Evolutionary conservation across 1,139 yeast genomes (phyloP).

Genomic region (Debaryomyces psychrophilus): DNA sequence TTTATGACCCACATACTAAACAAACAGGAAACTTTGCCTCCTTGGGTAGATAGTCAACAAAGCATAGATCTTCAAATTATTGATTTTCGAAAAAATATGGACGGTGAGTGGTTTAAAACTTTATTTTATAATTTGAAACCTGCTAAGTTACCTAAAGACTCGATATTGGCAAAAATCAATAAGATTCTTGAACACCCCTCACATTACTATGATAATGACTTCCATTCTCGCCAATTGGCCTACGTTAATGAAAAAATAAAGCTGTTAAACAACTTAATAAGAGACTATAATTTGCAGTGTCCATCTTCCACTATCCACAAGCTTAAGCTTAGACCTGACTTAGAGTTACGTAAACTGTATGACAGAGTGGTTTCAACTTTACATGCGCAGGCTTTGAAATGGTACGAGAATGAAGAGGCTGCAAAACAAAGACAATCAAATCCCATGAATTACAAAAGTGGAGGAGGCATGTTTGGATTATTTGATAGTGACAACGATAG

Average conservation of each 20-base stretch:
- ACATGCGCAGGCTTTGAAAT: constrained; percentile 17
- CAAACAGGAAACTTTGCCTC: constrained; percentile 79
- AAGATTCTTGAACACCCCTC: not conserved
- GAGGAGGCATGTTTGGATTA: constrained; percentile 14
- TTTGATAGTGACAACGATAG: constrained; percentile 15
- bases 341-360: constrained; percentile 47
- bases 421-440: constrained; percentile 6
- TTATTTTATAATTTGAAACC: constrained; percentile 30
- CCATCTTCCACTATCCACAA: constrained; percentile 72
- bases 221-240: constrained; percentile 21
- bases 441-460: constrained; percentile 9
- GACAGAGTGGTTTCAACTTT: constrained; percentile 14
- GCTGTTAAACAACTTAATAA: constrained; percentile 57
- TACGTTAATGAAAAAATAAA: constrained; percentile 51
- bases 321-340: constrained; percentile 55
- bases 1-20: constrained; percentile 60
- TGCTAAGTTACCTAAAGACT: constrained; percentile 19
- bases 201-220: constrained; percentile 40
- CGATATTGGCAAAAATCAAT: constrained; percentile 14
- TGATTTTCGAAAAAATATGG: constrained; percentile 48
- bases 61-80: constrained; percentile 52
- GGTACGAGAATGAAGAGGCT: constrained; percentile 25
- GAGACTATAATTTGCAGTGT: constrained; percentile 80
- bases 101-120: constrained; percentile 46
- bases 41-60: constrained; percentile 85